A percentile compares a stretch with the other conserved stretches of the same genome.
phyloP scores from a whole-genome alignment of 768 basidiomycete genomes.

The Russula brevipes region DNA sequence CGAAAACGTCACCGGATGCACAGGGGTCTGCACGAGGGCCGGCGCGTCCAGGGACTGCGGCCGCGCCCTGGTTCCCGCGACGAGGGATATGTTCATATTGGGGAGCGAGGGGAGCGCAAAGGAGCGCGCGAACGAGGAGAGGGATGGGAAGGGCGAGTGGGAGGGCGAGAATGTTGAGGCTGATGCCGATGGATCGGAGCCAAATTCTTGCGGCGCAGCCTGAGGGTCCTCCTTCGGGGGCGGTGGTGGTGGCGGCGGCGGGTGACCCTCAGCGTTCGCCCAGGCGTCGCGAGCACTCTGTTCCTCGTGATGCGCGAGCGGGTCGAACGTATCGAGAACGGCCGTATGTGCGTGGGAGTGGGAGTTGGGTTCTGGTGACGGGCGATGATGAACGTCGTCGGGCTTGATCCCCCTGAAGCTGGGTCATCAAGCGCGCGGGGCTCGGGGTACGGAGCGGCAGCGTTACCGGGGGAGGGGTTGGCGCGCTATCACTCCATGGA shows the following conservation, averaged over 20 bases:
- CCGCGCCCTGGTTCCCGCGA: constrained; percentile 32
- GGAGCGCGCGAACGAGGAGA: constrained; percentile 61
- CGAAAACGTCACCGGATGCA: constrained; percentile 12
- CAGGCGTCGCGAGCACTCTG: constrained; percentile 59
- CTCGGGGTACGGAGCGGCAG: constrained; percentile 5
- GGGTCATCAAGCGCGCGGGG: background rate
- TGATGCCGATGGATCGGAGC: too few relatives aligned
- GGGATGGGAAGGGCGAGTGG: constrained; percentile 49
- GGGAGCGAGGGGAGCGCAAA: constrained; percentile 51
- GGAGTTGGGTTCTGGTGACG: background rate
- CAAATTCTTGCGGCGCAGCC: constrained; percentile 11
- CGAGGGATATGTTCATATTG: constrained; percentile 22
- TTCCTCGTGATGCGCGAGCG: constrained; percentile 53
- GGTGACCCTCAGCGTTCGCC: constrained; percentile 57
- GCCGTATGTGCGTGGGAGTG: constrained; percentile 17
- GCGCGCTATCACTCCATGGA: constrained; percentile 18
- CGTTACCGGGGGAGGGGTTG: background rate
- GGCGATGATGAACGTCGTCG: background rate
- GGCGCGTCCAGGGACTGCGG: constrained; percentile 54
- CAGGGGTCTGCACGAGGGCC: constrained; percentile 15
- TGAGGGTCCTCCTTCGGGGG: constrained; percentile 7
- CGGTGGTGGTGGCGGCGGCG: constrained; percentile 52
- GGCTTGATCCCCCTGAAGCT: constrained; percentile 7
- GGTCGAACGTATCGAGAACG: constrained; percentile 64
- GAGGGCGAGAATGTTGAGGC: constrained; percentile 10